Evolutionary conservation across 768 basidiomycete species (phyloP).

Genomic region (Plicaturopsis crispa): DNA sequence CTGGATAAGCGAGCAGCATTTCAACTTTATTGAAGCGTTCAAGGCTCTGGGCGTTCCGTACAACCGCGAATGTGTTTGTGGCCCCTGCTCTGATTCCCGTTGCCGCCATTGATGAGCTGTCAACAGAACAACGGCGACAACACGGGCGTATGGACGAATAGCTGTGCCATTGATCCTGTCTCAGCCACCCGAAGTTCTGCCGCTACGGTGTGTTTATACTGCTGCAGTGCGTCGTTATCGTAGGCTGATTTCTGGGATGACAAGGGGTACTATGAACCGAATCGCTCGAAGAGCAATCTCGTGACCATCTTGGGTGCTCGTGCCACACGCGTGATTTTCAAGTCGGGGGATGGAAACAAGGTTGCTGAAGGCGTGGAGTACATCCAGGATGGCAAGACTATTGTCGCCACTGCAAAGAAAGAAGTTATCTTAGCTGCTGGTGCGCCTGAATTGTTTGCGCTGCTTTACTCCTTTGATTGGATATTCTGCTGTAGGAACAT

Average conservation of each 20-base stretch:
- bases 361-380: constrained; percentile 17
- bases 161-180: constrained; percentile 10
- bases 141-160: constrained; percentile 9
- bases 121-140: constrained; percentile 14
- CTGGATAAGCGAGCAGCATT: constrained; percentile 1
- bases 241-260: no score
- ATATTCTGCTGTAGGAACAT: constrained; percentile 11
- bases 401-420: constrained; percentile 10
- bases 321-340: constrained; percentile 16
- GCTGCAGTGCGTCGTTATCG: neutral
- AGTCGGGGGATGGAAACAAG: neutral
- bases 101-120: no score
- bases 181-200: constrained; percentile 10
- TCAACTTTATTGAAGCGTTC: constrained; percentile 6
- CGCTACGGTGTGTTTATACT: constrained; percentile 9
- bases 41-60: constrained; percentile 10
- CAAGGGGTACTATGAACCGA: constrained; percentile 12
- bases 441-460: constrained; percentile 1
- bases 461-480: neutral
- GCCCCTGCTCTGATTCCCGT: no score
- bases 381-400: constrained; percentile 9
- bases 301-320: constrained; percentile 16
- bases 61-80: constrained; percentile 11
- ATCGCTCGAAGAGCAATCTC: constrained; percentile 11
- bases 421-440: constrained; percentile 15